Evolutionary conservation across 2,329 filamentous ascomycete species (phyloP), one percentile per base, ranked within the genome.

Genomic region (Beauveria brongniartii): DNA sequence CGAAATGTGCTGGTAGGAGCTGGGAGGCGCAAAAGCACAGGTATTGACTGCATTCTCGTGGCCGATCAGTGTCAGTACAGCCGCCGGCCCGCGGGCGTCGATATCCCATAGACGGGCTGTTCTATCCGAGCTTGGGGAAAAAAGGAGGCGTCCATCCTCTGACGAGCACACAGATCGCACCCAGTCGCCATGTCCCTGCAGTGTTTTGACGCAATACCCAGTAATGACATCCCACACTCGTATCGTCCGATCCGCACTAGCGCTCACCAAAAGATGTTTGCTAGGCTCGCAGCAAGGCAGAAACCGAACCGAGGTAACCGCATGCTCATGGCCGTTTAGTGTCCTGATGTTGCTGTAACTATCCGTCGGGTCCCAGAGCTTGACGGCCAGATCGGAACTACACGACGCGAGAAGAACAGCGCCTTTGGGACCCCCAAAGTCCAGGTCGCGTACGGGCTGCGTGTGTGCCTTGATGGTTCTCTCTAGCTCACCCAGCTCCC

Each of bases 301-400:
- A 72, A 97, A 97, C 12, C 92, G 87, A 40, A 97, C 86, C 3
- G 90, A 88, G 66, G 89, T 93, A 59, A 97, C 90, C 65, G 88
- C 93, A 73, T 97, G 92, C 68, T 97, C 92, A 73, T 97, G 92
- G 6, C 93, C 92, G 0, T 90, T 89, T 22, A 97, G 79, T 1
- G 92, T 97, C 58, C 91, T 84, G 61, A 96, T 96, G 70, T 96
- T 96, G 73, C 96, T 95, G 77, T 97, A 97, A 62, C 94, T 90
- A 70, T 96, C 89, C 48, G 86, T 83, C 1, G 93, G 92, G 67
- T 97, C 91, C 92, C 93, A 97, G 28, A 97, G 79, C 74, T 96
- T 96, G 75, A 97, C 96, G 3, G 91, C 95, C 48, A 96, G 76
- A 72, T 97, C 93, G 55, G 88, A 92, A 53, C 87, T 92, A 77